These are phyloP conservation scores for Naganishia friedmannii DNA, from an alignment of 768 basidiomycete species.

Conservation along the genomic window DNA sequence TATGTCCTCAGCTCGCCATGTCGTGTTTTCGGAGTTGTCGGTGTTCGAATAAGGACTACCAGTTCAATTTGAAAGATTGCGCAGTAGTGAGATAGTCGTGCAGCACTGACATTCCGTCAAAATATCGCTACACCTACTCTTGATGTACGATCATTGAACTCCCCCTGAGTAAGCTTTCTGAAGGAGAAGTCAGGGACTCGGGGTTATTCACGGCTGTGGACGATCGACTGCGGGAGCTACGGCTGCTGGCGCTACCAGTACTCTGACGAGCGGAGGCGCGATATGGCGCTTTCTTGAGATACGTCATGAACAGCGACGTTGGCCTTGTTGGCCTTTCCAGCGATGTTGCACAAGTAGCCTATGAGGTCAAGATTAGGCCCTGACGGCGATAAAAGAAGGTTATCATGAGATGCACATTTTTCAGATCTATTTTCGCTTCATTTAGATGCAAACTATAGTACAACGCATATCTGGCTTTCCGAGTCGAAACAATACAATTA, in stretches of 20 bases:
- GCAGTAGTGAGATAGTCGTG: neutral
- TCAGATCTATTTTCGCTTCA: too few species aligned
- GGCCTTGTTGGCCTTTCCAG: too few species aligned
- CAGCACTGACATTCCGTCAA: too few species aligned
- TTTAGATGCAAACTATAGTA: neutral
- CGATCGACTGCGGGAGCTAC: neutral
- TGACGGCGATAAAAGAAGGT: neutral
- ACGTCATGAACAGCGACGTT: too few species aligned
- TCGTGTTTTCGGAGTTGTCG: neutral
- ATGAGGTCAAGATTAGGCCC: too few species aligned
- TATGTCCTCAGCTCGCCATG: neutral
- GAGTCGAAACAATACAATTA: neutral
- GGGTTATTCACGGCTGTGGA: neutral
- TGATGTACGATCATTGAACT: neutral
- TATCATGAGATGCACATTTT: neutral
- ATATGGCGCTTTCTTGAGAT: too few species aligned
- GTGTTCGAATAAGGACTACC: neutral
- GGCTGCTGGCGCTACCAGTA: neutral
- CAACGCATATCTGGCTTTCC: neutral
- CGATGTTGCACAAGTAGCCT: too few species aligned
- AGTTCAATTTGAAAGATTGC: neutral
- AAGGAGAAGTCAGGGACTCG: neutral
- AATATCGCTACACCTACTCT: too few species aligned
- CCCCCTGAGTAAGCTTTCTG: neutral
- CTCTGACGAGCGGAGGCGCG: neutral